These are phyloP conservation scores for Hippophae rhamnoides DNA, from an alignment of 306 rosid genomes.

Conservation along the genomic window DNA sequence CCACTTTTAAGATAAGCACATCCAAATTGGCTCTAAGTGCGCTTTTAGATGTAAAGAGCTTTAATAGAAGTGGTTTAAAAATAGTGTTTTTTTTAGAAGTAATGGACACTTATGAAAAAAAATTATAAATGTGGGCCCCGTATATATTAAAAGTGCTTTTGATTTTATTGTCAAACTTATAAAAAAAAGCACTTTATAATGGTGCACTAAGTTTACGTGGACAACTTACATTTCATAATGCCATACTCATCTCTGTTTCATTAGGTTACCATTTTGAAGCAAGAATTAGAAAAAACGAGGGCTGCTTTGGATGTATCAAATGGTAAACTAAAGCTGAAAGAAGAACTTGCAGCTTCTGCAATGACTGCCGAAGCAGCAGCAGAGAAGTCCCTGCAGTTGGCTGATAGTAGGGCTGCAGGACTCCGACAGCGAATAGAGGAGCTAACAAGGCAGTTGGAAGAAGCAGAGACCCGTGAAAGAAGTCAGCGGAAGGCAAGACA, in stretches of 20 bases:
- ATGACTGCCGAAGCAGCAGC: conserved; percentile 84
- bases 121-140: neutral
- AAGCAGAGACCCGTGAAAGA: conserved; percentile 50
- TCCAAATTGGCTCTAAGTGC: too few relatives aligned
- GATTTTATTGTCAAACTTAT: conserved; percentile 60
- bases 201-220: conserved; percentile 28
- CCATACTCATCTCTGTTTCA: neutral
- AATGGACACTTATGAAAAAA: too few relatives aligned
- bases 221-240: neutral
- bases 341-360: conserved; percentile 61
- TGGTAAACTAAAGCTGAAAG: conserved; percentile 60
- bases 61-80: too few relatives aligned
- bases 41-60: too few relatives aligned
- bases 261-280: conserved; percentile 57
- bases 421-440: conserved; percentile 48
- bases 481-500: conserved; percentile 35
- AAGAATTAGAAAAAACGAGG: conserved; percentile 72
- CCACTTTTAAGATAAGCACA: too few relatives aligned
- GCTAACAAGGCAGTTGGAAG: conserved; percentile 50
- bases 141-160: conserved; percentile 30
- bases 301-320: conserved; percentile 48
- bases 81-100: too few relatives aligned
- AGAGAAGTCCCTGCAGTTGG: conserved; percentile 62
- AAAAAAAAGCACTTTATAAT: conserved; percentile 58
- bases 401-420: conserved; percentile 54